Conservation (phyloP, 2,329 filamentous ascomycete species). For the Phialemoniopsis sp. region DNA sequence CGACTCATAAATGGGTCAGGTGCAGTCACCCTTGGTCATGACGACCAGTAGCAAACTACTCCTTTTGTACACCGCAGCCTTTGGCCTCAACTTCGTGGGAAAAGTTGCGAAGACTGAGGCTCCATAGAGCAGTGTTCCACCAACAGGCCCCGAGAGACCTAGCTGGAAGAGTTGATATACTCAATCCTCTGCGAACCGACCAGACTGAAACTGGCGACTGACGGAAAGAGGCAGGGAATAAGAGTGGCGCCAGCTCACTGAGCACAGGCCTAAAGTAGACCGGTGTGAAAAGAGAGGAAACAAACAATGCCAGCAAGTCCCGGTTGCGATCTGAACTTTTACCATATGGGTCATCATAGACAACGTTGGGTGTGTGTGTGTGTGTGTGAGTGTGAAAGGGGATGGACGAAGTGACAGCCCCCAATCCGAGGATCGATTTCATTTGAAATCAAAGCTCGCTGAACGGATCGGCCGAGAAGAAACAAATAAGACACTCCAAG, state of each 20-base stretch:
- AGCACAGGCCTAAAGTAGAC: constrained; percentile 8
- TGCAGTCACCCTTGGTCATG: constrained; percentile 4
- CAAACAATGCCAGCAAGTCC: constrained; percentile 31
- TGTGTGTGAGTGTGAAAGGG: too few species aligned
- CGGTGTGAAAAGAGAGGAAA: constrained; percentile 12
- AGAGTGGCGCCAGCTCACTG: neutral
- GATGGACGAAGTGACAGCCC: constrained; percentile 2
- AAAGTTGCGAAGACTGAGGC: constrained; percentile 35
- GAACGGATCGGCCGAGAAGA: too few species aligned
- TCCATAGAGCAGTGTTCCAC: constrained; percentile 43
- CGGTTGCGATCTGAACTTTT: constrained; percentile 39
- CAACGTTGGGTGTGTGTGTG: too few species aligned
- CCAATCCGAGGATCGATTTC: neutral
- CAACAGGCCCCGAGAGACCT: neutral
- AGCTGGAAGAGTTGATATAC: constrained; percentile 10
- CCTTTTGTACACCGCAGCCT: constrained; percentile 51
- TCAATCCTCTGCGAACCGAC: constrained; percentile 4
- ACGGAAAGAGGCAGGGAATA: too few species aligned
- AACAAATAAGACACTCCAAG: too few species aligned
- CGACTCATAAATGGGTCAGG: constrained; percentile 18
- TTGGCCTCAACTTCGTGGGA: constrained; percentile 48
- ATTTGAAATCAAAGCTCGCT: neutral
- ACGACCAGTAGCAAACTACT: neutral
- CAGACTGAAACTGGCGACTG: too few species aligned
- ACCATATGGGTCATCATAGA: constrained; percentile 41